Base-by-base conservation (phyloP, 2,329 filamentous ascomycete species). In the Exserohilum turcica region DNA sequence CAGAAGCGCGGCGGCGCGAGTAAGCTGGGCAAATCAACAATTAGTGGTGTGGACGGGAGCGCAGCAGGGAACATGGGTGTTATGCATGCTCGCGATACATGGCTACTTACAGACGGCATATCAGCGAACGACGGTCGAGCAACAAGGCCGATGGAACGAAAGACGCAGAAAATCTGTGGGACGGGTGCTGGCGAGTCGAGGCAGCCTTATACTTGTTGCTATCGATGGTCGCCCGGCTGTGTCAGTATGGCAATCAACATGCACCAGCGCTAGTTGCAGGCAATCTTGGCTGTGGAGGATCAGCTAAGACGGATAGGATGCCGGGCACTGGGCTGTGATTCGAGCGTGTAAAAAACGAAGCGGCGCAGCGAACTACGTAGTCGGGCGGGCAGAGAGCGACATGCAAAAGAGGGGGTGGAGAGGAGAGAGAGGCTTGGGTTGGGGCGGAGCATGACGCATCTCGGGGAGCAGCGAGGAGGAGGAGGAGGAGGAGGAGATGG, bases 1-100 rank as follows among this genome's bases (percentile, higher is more conserved):
- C 27, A 68, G 47, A 16, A 71, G 54, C 44, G 58, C 63, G 54
- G 70, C 52, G 32, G 64, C 63, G 54, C 63, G 65, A 54, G 64
- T 56, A 44, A 68, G 59, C 70, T 71, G 51, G 43, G n/a, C 51
- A 12, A 1, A 48, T 50, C 24, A 43, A 45, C 48, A 21, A 44
- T 59, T 57, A 65, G 56, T 39, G 47, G 27, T 48, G 45, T 35
- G 39, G 47, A 31, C 44, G 45, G 35, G 39, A 27, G 19, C 16
- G 18, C 39, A 31, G 37, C 38, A 29, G 44, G 49, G 35, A 49
- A 45, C 49, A 56, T 42, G 48, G 18, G 19, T 39, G 24, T 18
- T 33, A 16, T 33, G 36, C 37, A 16, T 33, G 36, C 37, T 37
- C 10, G 12, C 36, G 31, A 18, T 10, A 16, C 40, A 39, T 13